A percentile compares a stretch with the other conserved stretches of the same genome.
phyloP scores from a whole-genome alignment of 768 basidiomycete genomes.

The Lyophyllum shimeji region DNA sequence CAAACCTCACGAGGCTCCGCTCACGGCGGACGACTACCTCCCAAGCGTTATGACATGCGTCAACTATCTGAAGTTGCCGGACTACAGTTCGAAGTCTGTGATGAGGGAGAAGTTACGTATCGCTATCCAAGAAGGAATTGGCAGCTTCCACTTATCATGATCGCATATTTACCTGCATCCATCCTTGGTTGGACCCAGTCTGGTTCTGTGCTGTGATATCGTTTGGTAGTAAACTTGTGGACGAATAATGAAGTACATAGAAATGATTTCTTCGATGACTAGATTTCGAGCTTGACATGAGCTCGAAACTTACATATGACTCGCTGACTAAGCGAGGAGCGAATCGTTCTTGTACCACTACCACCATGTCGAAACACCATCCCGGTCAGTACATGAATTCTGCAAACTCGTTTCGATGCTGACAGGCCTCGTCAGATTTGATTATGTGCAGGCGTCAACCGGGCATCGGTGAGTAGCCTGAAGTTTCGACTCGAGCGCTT shows the following conservation, averaged over 20 bases:
- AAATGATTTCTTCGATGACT: neutral
- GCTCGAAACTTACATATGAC: neutral
- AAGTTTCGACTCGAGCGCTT: conserved; percentile 3
- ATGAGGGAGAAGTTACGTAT: conserved; percentile 80
- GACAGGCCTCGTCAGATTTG: conserved; percentile 59
- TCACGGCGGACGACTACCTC: conserved; percentile 90
- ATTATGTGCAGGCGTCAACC: conserved; percentile 99
- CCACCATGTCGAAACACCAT: conserved; percentile 85
- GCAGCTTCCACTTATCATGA: conserved; percentile 97
- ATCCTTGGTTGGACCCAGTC: conserved; percentile 12
- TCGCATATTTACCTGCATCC: conserved; percentile 11
- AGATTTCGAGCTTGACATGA: too few relatives aligned
- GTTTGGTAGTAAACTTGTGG: conserved; percentile 3
- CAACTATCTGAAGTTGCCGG: conserved; percentile 93
- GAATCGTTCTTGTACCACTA: conserved; percentile 1
- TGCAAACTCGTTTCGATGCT: neutral
- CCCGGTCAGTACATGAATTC: conserved; percentile 49
- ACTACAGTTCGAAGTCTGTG: conserved; percentile 85
- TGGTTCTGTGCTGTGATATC: conserved; percentile 6
- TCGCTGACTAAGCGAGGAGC: conserved; percentile 15
- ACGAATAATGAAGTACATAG: conserved; percentile 6
- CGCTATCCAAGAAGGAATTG: conserved; percentile 92
- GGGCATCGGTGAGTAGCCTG: conserved; percentile 75
- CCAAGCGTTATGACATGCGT: conserved; percentile 99
- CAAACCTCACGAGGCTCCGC: conserved; percentile 91